Evolutionary conservation across 768 basidiomycete genomes (phyloP), one percentile per base, ranked within the genome.

Genomic region (Hypsizygus marmoreus): DNA sequence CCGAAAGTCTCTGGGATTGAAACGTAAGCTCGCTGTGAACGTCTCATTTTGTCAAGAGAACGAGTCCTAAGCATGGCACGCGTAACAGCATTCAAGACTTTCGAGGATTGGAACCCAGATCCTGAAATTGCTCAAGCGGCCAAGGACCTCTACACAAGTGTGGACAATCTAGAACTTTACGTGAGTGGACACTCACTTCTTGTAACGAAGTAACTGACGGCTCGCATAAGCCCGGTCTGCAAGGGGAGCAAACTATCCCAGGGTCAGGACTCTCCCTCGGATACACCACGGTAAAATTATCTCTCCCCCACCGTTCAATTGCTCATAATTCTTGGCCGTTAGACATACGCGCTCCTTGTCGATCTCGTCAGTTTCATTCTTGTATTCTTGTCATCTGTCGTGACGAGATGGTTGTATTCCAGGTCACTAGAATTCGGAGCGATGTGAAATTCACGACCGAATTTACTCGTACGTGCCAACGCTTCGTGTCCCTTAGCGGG

Each of bases 101-200:
- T 70, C 46, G 37, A 54, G 31, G 66, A 68, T 25, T 69, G 69
- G 68, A 66, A 63, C 38, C 48, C 63, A 2, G 47, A 66, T 23
- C 50, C 58, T 8, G 59, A 53, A 7, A 51, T 69, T 34, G 55
- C 56, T 4, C 32, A 22, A 2, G 50, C 59, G 2, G 63, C 65
- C 5, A 44, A 53, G 17, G 41, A 55, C 35, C 47, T 71, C 30
- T 73, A 73, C 41, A 53, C 54, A 10, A 47, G 62, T 32, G 63
- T 69, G 33, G 62, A 71, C 43, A 62, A 64, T 20, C 52, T 72
- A 23, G 71, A 72, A 50, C 55, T 72, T 22, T 72, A 71, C 46
- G 60, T 65, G n/a, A 42, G 60, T 45, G 34, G n/a, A n/a, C n/a
- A n/a, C n/a, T n/a, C n/a, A n/a, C n/a, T n/a, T n/a, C n/a, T n/a